phyloP scores from a whole-genome alignment of 306 rosid species.

The Sphenostylis stenocarpa region DNA sequence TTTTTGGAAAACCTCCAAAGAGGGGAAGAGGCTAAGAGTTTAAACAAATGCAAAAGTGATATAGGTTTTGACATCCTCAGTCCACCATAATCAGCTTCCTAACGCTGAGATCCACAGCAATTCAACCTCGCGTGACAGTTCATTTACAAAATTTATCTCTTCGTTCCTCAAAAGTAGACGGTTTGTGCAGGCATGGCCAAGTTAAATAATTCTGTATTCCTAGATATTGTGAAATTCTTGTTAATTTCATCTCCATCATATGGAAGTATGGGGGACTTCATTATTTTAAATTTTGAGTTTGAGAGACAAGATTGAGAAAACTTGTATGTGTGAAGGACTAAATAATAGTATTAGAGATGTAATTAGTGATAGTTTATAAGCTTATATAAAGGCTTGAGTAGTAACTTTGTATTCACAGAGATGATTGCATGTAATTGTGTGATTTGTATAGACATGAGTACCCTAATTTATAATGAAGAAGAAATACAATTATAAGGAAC shows the following conservation, averaged over 20 bases:
- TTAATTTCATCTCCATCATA: not conserved
- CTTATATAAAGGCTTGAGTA: no score
- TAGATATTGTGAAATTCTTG: not conserved
- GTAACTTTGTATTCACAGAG: no score
- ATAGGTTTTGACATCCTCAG: constrained; percentile 11
- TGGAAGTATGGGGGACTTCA: not conserved
- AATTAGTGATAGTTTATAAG: no score
- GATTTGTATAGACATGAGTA: no score
- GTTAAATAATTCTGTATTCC: not conserved
- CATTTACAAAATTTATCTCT: not conserved
- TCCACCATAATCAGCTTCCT: not conserved
- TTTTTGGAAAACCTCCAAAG: not conserved
- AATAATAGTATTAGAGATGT: not conserved
- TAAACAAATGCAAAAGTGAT: not conserved
- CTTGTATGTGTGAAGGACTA: not conserved
- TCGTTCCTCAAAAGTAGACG: not conserved
- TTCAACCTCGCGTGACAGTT: not conserved
- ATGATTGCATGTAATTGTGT: no score
- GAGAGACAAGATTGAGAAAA: not conserved
- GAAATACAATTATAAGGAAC: no score
- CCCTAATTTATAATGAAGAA: no score
- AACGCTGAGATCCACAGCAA: not conserved
- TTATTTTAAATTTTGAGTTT: not conserved
- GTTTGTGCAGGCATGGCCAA: not conserved
- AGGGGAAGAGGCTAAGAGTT: not conserved